Conservation (phyloP, 169 alveolate species). For the Plasmodium billcollinsi region DNA sequence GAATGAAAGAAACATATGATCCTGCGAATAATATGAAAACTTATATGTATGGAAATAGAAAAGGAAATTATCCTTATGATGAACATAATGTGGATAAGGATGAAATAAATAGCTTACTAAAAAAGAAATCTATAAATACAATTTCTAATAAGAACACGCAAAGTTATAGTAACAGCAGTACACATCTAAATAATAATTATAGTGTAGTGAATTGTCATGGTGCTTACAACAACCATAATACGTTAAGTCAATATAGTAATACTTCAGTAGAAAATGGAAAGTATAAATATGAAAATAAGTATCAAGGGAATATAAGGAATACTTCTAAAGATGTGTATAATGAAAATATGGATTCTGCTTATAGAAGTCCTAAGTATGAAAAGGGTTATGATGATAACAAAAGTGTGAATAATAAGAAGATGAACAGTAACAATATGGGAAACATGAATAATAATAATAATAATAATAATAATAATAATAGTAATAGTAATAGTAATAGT, state of each 20-base stretch:
- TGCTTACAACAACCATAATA: conserved; percentile 8
- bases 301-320: conserved; percentile 3
- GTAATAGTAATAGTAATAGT: background rate
- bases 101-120: conserved; percentile 20
- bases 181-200: conserved; percentile 16
- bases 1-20: conserved; percentile 46
- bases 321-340: conserved; percentile 34
- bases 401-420: background rate
- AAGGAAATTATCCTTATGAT: conserved; percentile 5
- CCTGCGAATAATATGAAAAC: conserved; percentile 23
- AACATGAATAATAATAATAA: too few species aligned
- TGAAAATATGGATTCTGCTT: conserved; percentile 39
- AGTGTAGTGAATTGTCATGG: background rate
- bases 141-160: conserved; percentile 23
- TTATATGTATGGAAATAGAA: conserved; percentile 27
- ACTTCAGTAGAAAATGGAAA: conserved; percentile 16
- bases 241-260: conserved; percentile 10
- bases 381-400: conserved; percentile 14
- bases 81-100: conserved; percentile 22
- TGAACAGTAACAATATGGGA: background rate
- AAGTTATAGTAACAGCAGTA: conserved; percentile 11
- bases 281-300: conserved; percentile 14
- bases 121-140: conserved; percentile 25
- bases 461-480: background rate
- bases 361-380: conserved; percentile 32